phyloP scores from a whole-genome alignment of 1,284 basidiomycete genomes.

The Ganoderma resinaceum region DNA sequence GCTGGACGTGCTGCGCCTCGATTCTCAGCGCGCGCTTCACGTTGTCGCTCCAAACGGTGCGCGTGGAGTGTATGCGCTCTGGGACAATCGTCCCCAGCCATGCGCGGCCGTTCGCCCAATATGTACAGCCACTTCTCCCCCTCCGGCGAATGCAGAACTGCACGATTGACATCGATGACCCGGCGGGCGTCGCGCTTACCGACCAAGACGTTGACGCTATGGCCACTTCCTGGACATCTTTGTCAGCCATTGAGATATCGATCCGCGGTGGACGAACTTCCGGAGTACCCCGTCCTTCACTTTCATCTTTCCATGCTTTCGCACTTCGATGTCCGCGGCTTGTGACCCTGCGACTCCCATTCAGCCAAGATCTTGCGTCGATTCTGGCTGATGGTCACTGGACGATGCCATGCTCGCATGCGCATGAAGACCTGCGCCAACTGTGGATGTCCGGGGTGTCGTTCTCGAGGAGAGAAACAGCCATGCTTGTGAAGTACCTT shows the following conservation, averaged over 20 bases:
- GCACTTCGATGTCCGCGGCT: slow-evolving; percentile 19
- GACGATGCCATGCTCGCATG: not conserved
- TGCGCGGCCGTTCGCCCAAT: slow-evolving; percentile 15
- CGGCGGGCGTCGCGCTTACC: slow-evolving; percentile 12
- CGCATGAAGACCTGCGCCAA: not conserved
- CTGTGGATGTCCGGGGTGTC: slow-evolving; percentile 12
- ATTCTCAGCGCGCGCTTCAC: slow-evolving; percentile 20
- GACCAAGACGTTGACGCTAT: slow-evolving; percentile 23
- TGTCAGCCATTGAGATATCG: slow-evolving; percentile 10
- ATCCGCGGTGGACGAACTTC: slow-evolving; percentile 5
- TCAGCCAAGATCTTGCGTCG: slow-evolving; percentile 13
- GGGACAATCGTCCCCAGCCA: not conserved
- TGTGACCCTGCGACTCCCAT: slow-evolving; percentile 14
- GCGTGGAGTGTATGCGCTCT: slow-evolving; percentile 15
- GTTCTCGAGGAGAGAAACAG: slow-evolving; percentile 10
- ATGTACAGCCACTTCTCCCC: slow-evolving; percentile 15
- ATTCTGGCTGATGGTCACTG: not conserved
- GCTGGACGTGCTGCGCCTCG: slow-evolving; percentile 16
- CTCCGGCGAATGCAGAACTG: slow-evolving; percentile 12
- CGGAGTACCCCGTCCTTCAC: slow-evolving; percentile 11
- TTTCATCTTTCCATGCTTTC: slow-evolving; percentile 16
- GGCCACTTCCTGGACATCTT: slow-evolving; percentile 21
- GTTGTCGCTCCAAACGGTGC: slow-evolving; percentile 13
- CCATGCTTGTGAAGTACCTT: not conserved
- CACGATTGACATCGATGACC: slow-evolving; percentile 18